Percentiles rank a stretch among this genome's conserved stretches.
These are phyloP conservation scores for Mrakia gelida DNA, from an alignment of 768 basidiomycete genomes.

Conservation along the genomic window DNA sequence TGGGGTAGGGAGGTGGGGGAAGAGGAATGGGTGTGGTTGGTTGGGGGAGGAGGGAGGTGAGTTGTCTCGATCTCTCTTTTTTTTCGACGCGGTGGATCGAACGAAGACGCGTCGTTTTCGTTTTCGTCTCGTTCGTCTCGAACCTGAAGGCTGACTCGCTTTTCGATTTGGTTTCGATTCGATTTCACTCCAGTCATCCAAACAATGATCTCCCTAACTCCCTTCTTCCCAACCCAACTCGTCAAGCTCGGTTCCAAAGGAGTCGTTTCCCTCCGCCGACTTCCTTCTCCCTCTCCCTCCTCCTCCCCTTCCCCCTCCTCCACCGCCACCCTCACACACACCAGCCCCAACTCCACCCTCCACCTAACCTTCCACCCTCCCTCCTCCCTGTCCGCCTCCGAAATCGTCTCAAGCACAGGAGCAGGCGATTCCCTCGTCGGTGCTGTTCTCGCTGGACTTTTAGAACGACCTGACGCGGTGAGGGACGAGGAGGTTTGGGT, in stretches of 20 bases:
- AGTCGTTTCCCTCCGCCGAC: slow-evolving; percentile 28
- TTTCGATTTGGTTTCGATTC: not conserved
- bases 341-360: slow-evolving; percentile 43
- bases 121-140: not conserved
- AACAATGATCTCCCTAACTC: slow-evolving; percentile 75
- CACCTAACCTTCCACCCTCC: slow-evolving; percentile 73
- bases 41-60: slow-evolving; percentile 57
- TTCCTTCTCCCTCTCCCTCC: not conserved
- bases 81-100: not conserved
- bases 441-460: slow-evolving; percentile 65
- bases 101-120: no score
- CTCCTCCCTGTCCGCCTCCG: slow-evolving; percentile 45
- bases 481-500: slow-evolving; percentile 6
- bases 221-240: slow-evolving; percentile 76
- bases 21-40: slow-evolving; percentile 50
- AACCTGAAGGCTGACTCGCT: not conserved
- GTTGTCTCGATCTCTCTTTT: not conserved
- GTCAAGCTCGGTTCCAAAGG: slow-evolving; percentile 73
- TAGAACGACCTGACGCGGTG: slow-evolving; percentile 32
- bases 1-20: slow-evolving; percentile 57
- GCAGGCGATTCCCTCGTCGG: slow-evolving; percentile 90
- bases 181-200: slow-evolving; percentile 52
- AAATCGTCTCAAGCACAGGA: slow-evolving; percentile 72
- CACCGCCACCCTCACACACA: not conserved
- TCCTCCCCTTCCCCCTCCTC: slow-evolving; percentile 33